Evolutionary conservation across 768 basidiomycete species (phyloP).

Genomic region (Chalciporus piperatus): DNA sequence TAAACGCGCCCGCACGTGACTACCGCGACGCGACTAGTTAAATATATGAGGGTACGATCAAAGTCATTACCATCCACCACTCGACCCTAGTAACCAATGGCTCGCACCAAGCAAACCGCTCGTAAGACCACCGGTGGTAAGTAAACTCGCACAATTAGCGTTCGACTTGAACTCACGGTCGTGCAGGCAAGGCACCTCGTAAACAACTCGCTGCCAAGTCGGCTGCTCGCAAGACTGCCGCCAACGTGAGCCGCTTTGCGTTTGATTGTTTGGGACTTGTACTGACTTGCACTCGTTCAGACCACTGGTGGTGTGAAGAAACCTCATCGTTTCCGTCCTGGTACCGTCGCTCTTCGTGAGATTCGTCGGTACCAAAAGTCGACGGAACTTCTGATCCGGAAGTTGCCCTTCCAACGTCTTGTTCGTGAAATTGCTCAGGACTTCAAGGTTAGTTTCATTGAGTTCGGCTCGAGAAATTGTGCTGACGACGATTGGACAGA

Average conservation of each 20-base stretch:
- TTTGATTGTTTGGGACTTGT: neutral
- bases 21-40: constrained; percentile 24
- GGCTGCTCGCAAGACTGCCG: constrained; percentile 49
- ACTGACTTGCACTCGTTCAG: constrained; percentile 23
- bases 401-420: constrained; percentile 87
- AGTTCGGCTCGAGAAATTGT: constrained; percentile 16
- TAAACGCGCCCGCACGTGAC: constrained; percentile 26
- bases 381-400: constrained; percentile 82
- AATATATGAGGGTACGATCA: constrained; percentile 12
- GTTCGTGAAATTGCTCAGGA: constrained; percentile 91
- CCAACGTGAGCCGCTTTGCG: constrained; percentile 34
- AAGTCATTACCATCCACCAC: constrained; percentile 6
- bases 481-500: constrained; percentile 34
- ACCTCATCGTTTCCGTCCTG: constrained; percentile 80
- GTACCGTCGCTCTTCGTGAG: constrained; percentile 89
- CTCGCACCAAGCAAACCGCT: constrained; percentile 74
- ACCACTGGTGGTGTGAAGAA: constrained; percentile 90
- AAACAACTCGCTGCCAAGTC: constrained; percentile 72
- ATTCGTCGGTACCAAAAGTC: constrained; percentile 88
- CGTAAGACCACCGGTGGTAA: constrained; percentile 75
- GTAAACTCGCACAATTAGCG: constrained; percentile 5
- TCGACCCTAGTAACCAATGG: constrained; percentile 43
- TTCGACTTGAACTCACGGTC: neutral
- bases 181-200: constrained; percentile 58
- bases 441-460: constrained; percentile 65